Percentiles rank a stretch among this genome's conserved stretches.
Evolutionary conservation across 768 basidiomycete genomes (phyloP).

Genomic region (Mycena rosella): DNA sequence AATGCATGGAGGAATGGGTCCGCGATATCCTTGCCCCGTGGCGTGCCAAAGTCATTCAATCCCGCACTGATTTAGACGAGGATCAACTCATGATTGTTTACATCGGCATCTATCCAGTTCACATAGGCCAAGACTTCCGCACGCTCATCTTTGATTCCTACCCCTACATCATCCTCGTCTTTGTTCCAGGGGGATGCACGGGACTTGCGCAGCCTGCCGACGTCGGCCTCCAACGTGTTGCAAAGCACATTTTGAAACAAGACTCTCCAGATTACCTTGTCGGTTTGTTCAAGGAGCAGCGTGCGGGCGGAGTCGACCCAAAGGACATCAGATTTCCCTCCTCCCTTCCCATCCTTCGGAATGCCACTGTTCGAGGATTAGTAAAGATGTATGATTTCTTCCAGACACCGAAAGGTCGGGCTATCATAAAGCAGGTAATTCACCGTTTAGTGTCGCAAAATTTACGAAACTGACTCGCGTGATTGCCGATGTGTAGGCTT

Average conservation of each 20-base stretch:
- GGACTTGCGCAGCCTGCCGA: background rate
- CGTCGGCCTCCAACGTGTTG: too few species aligned
- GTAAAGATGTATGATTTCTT: slow-evolving; percentile 7
- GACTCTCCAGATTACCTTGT: background rate
- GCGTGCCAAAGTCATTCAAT: background rate
- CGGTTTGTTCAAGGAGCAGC: background rate
- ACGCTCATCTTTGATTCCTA: background rate
- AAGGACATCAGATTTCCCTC: background rate
- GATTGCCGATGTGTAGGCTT: background rate
- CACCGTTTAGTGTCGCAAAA: too few species aligned
- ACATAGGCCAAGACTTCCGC: background rate
- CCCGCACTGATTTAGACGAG: background rate
- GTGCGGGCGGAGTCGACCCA: background rate
- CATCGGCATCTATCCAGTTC: slow-evolving; percentile 1
- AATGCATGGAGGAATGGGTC: too few species aligned
- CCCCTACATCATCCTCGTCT: slow-evolving; percentile 8
- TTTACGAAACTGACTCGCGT: too few species aligned
- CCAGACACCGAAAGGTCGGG: background rate
- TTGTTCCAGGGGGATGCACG: background rate
- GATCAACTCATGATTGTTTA: background rate
- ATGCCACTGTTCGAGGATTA: background rate
- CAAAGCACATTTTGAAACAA: slow-evolving; percentile 8
- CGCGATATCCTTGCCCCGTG: too few species aligned
- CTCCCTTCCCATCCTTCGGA: background rate
- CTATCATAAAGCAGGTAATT: background rate